phyloP scores from a whole-genome alignment of 2,329 filamentous ascomycete species.

The Fusarium luffae region DNA sequence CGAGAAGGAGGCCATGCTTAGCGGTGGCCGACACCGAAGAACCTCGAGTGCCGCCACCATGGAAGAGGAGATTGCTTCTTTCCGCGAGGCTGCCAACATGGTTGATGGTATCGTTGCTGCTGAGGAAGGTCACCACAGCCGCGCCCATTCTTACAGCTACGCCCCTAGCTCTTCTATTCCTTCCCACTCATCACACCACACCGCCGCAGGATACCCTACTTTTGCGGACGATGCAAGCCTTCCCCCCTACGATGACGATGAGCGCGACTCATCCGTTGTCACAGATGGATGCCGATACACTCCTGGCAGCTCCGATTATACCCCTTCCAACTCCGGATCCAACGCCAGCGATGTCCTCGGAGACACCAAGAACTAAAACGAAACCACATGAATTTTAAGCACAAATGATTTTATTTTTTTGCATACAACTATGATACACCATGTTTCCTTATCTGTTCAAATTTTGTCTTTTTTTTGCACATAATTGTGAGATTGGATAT shows the following conservation, averaged over 20 bases:
- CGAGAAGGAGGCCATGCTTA: conserved; percentile 41
- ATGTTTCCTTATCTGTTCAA: conserved; percentile 19
- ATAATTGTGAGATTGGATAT: conserved; percentile 13
- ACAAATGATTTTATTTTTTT: conserved; percentile 28
- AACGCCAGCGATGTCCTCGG: conserved; percentile 41
- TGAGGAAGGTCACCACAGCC: conserved; percentile 51
- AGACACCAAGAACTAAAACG: conserved; percentile 38
- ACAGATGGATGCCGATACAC: conserved; percentile 57
- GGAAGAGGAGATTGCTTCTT: conserved; percentile 61
- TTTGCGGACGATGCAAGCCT: conserved; percentile 50
- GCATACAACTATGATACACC: conserved; percentile 31
- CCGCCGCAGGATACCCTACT: conserved; percentile 37
- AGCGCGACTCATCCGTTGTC: conserved; percentile 51
- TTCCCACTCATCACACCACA: conserved; percentile 37
- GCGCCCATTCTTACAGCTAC: conserved; percentile 22
- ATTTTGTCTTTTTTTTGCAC: conserved; percentile 9
- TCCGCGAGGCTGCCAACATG: conserved; percentile 58
- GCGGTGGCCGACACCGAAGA: conserved; percentile 24
- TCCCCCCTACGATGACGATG: conserved; percentile 56
- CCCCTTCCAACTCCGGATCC: conserved; percentile 34
- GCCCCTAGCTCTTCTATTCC: conserved; percentile 14
- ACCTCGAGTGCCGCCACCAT: conserved; percentile 50
- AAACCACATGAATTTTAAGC: conserved; percentile 16
- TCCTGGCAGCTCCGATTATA: conserved; percentile 48
- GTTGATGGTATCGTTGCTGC: conserved; percentile 59